phyloP scores from a whole-genome alignment of 2,329 filamentous ascomycete genomes.

The Coccinonectria pachysandricola region DNA sequence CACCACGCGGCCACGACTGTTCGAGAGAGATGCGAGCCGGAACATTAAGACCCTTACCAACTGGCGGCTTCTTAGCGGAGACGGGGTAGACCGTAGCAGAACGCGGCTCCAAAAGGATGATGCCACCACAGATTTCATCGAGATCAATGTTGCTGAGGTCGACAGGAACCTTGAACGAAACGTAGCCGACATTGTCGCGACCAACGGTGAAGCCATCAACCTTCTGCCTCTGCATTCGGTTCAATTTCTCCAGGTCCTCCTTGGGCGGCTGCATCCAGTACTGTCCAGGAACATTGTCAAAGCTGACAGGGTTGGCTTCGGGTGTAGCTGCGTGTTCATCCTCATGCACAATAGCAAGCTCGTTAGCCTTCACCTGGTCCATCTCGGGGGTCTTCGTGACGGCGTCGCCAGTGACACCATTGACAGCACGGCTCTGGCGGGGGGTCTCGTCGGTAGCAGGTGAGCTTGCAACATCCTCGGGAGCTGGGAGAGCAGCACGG shows the following conservation, averaged over 20 bases:
- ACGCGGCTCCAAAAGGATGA: conserved; percentile 67
- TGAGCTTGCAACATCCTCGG: conserved; percentile 20
- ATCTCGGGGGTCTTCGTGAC: conserved; percentile 46
- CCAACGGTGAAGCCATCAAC: conserved; percentile 72
- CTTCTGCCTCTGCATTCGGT: conserved; percentile 64
- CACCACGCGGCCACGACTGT: conserved; percentile 78
- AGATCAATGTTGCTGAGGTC: conserved; percentile 73
- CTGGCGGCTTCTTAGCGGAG: conserved; percentile 64
- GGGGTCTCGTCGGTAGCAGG: conserved; percentile 27
- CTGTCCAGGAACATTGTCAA: conserved; percentile 50
- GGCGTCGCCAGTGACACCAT: conserved; percentile 27
- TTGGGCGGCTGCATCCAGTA: conserved; percentile 81
- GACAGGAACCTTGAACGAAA: conserved; percentile 72
- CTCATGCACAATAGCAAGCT: conserved; percentile 71
- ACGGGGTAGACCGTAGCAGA: conserved; percentile 82
- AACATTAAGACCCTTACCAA: conserved; percentile 85
- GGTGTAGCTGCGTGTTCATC: conserved; percentile 36
- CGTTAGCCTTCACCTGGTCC: conserved; percentile 63
- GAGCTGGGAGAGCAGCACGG: conserved; percentile 24
- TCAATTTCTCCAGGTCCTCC: conserved; percentile 69
- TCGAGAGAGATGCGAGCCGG: conserved; percentile 79
- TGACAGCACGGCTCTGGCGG: conserved; percentile 38
- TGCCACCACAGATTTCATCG: conserved; percentile 65
- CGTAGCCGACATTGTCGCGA: conserved; percentile 67
- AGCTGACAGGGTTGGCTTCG: conserved; percentile 13